Evolutionary conservation across 1,284 basidiomycete species (phyloP), one percentile per base, ranked within the genome.

Genomic region (Coniferiporia weirii): DNA sequence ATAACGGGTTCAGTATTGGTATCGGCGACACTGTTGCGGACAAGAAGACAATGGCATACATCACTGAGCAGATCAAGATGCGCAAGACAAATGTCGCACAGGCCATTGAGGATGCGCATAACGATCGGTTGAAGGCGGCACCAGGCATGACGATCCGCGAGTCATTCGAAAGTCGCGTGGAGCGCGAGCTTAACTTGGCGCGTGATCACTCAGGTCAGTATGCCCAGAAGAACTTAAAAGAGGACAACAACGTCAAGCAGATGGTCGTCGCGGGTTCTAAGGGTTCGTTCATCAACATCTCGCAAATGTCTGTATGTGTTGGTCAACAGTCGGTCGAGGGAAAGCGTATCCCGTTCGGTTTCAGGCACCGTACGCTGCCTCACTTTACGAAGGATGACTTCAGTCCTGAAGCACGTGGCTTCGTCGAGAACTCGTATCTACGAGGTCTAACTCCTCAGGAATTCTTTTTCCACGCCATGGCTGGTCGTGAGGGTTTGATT

Each of bases 381-480:
- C 97, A 99, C 71, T 99, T 98, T 74, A 92, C 94, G 12, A 98
- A 99, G 79, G 97, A 99, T 69, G 97, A 99, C 73, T 99, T 97
- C 75, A 95, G 94, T 69, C 95, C 97, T 1, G 95, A 99, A 70
- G 89, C 95, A n/a, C 87, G 96, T 61, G 97, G 97, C 9, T 99
- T 99, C 73, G 96, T 99, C 63, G 97, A 99, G 72, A 99, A 99
- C 73, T 99, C 97, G n/a, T 99, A 99, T 70, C 80, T 99, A 34
- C 90, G 96, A 65, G 97, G 97, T 52, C 73, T 99, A 63, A 99
- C 96, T 0, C 95, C 97, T 0, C 95, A 98, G 67, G 97, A 99
- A 71, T 99, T 95, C 82, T 99, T 99, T 83, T 99, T 99, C 87
- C 97, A 99, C 76, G 97, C 97, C 58, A 99, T 99, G 97, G 96